These are phyloP conservation scores for Penicillium palitans DNA, from an alignment of 2,329 filamentous ascomycete species.

Conservation along the genomic window DNA sequence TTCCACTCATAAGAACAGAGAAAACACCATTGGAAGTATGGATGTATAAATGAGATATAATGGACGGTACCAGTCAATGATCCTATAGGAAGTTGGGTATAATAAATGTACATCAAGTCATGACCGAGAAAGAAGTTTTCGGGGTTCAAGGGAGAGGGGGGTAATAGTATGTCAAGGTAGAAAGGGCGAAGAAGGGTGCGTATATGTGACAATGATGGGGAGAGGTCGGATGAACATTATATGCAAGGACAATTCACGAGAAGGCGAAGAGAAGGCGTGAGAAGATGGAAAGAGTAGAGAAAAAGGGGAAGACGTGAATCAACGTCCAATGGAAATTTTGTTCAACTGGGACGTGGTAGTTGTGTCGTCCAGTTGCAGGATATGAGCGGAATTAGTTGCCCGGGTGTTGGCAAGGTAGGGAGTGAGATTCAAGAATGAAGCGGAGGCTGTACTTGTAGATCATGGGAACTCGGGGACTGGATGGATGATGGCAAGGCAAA, in stretches of 20 bases:
- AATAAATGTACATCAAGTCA: slow-evolving; percentile 28
- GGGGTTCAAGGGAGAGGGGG: neutral
- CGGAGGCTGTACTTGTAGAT: neutral
- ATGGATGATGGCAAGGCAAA: neutral
- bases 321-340: neutral
- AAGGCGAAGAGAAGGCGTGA: neutral
- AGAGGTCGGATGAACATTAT: neutral
- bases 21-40: neutral
- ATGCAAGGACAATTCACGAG: neutral
- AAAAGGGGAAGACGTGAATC: neutral
- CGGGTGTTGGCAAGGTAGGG: neutral
- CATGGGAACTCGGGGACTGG: neutral
- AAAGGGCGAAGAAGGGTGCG: neutral
- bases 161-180: neutral
- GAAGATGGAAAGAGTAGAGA: neutral
- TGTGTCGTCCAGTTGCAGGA: neutral
- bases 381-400: neutral
- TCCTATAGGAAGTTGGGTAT: slow-evolving; percentile 21
- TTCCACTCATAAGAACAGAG: neutral
- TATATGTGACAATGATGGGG: neutral
- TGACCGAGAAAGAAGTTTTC: slow-evolving; percentile 8
- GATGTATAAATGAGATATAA: neutral
- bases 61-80: neutral
- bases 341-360: neutral
- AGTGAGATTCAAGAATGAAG: neutral